Percentiles rank a stretch among this genome's conserved stretches.
Evolutionary conservation across 1,284 basidiomycete genomes (phyloP).

Genomic region (Ceratobasidium theobromae): DNA sequence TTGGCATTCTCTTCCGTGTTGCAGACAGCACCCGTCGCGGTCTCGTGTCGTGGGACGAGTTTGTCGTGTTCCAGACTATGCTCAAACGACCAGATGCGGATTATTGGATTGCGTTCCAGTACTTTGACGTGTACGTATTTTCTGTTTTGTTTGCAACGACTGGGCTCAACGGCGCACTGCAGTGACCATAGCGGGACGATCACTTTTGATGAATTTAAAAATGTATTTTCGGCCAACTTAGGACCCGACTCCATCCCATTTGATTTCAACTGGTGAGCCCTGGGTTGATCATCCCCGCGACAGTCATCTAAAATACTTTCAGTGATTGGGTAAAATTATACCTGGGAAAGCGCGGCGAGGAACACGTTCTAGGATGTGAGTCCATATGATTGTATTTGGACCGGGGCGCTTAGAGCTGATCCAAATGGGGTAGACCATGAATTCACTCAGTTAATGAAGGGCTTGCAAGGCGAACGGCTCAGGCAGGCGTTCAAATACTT

Average conservation of each 20-base stretch:
- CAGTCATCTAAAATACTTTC: conserved; percentile 6
- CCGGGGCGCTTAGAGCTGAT: conserved; percentile 30
- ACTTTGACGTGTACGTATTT: conserved; percentile 83
- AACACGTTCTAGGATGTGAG: conserved; percentile 89
- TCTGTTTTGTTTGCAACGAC: background rate
- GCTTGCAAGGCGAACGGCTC: conserved; percentile 90
- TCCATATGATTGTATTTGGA: conserved; percentile 36
- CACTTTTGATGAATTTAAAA: conserved; percentile 90
- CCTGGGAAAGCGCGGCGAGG: conserved; percentile 84
- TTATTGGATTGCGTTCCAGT: conserved; percentile 94
- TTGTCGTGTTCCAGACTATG: conserved; percentile 88
- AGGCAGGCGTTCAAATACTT: conserved; percentile 91
- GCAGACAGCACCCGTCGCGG: conserved; percentile 80
- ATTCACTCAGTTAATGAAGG: conserved; percentile 96
- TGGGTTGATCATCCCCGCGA: conserved; percentile 23
- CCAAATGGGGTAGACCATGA: conserved; percentile 68
- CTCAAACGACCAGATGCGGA: conserved; percentile 90
- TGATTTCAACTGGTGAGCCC: conserved; percentile 81
- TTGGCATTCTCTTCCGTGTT: conserved; percentile 85
- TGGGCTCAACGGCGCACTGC: conserved; percentile 21
- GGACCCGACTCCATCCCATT: conserved; percentile 85
- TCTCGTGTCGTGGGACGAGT: conserved; percentile 90
- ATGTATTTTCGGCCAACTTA: conserved; percentile 80
- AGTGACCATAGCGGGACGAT: conserved; percentile 88
- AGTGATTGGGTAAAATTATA: conserved; percentile 95